Evolutionary conservation across 106 monocot genomes (phyloP), one percentile per base, ranked within the genome.

Genomic region (Dactylorhiza incarnata): DNA sequence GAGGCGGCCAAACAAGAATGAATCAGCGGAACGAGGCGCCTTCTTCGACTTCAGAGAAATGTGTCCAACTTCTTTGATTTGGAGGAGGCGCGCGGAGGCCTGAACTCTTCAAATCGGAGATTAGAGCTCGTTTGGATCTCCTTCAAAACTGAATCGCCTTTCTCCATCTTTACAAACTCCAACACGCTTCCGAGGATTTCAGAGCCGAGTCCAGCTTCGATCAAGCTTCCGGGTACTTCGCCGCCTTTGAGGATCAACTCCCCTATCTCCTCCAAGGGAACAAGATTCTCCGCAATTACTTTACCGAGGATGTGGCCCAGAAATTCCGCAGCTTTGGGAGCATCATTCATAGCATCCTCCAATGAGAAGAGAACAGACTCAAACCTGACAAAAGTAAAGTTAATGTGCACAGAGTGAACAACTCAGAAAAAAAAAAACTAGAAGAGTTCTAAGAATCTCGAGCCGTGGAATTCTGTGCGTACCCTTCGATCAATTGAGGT

Each of bases 331-430:
- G 96, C 96, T 83, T 72, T 91, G 8, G 97, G 97, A 62, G 94
- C 94, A 82, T 99, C 97, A 73, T 85, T 94, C 25, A 94, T 77
- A 17, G 89, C 80, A 75, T 99, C 97, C 82, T 99, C 97, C 78
- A 99, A 81, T 9, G 78, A 46, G 3, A 58, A 76, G 15, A 99
- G 85, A 55, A 94, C 91, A 23, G 70, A 76, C 55, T 89, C 84
- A 76, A 99, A 86, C 78, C 97, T 99, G 83, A 22, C 11, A 76
- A 74, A 0, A 62, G 53, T 11, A 29, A 51, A 65, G 20, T 13
- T 20, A 25, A 69, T 5, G 45, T 46, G 19, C 1, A 69, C 43
- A 37, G 12, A 66, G 14, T 29, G 29, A 69, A 37, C 37, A 37
- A 3, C 37, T 37, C 37, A 37, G 0, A 37, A 0, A 45, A 46